Evolutionary conservation across 2,329 filamentous ascomycete genomes (phyloP), one percentile per base, ranked within the genome.

Genomic region (Onygenales sp.): DNA sequence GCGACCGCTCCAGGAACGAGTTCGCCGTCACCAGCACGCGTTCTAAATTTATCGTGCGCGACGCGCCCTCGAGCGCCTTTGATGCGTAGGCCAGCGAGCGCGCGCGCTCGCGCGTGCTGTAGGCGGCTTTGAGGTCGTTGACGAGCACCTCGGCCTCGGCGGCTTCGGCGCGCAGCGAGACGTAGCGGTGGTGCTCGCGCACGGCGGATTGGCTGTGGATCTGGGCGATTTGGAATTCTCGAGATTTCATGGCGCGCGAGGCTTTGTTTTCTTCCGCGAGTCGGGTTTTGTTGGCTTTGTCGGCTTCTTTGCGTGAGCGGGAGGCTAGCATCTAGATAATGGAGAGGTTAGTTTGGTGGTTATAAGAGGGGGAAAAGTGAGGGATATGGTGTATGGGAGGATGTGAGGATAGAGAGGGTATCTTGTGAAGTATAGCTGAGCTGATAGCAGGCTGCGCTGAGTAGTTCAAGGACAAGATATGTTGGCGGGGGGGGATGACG

Each of bases 121-220:
- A 73, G 1, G 72, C 73, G 13, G 73, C 73, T 56, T 75, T 73
- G 3, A 76, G 68, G 52, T 74, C 71, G 52, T 73, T 73, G 58
- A 74, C 74, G n/a, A 76, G 74, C 0, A 74, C 73, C 53, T 76
- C 73, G 43, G 73, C 73, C 14, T 73, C 70, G 11, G 73, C 72
- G 6, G 73, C 71, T 58, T 75, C 70, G 6, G 71, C 68, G 53
- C 69, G 68, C 4, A 76, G 69, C 10, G 70, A 70, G 14, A 75
- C 68, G 54, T 74, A 69, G 56, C 73, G 70, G 51, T 72, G 69
- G 52, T 74, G 74, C 52, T 75, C 72, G 56, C 73, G 72, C 32
- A 75, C 66, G 33, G 72, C 71, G 45, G 70, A 72, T 17, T 67
- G 67, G 52, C 73, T 73, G 61, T 76, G 73, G 62, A 76, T 74